Evolutionary conservation across 768 basidiomycete species (phyloP).

Genomic region (Hericium rajendrae): DNA sequence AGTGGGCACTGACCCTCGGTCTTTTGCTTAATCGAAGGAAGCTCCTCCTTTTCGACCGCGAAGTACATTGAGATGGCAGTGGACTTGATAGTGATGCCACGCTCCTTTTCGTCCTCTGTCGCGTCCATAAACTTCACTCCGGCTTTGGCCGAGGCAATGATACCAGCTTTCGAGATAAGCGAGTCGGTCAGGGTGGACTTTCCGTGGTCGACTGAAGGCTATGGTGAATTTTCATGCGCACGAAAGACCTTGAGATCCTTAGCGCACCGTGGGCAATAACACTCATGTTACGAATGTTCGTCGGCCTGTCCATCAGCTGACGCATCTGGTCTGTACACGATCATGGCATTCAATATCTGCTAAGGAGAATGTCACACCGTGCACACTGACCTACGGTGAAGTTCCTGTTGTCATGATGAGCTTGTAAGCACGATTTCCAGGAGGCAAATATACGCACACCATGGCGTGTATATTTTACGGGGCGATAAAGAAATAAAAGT

Average conservation of each 20-base stretch:
- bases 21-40: slow-evolving; percentile 84
- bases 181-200: slow-evolving; percentile 99
- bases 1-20: slow-evolving; percentile 52
- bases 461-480: slow-evolving; percentile 51
- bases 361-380: slow-evolving; percentile 1
- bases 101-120: slow-evolving; percentile 96
- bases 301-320: slow-evolving; percentile 78
- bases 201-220: slow-evolving; percentile 86
- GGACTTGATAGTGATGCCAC: slow-evolving; percentile 99
- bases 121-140: slow-evolving; percentile 97
- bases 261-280: slow-evolving; percentile 81
- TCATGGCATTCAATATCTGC: slow-evolving; percentile 23
- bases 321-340: slow-evolving; percentile 67
- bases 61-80: slow-evolving; percentile 99
- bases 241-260: slow-evolving; percentile 15
- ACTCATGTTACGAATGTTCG: slow-evolving; percentile 94
- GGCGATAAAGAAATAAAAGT: slow-evolving; percentile 11
- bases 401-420: slow-evolving; percentile 5
- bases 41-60: slow-evolving; percentile 84
- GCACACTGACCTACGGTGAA: slow-evolving; percentile 13
- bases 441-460: slow-evolving; percentile 55
- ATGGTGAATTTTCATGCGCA: slow-evolving; percentile 1
- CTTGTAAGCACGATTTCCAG: background rate
- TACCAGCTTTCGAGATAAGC: slow-evolving; percentile 98
- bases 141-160: slow-evolving; percentile 90